Evolutionary conservation across 257 asterid genomes (phyloP).

Genomic region (Agastache rugosa): DNA sequence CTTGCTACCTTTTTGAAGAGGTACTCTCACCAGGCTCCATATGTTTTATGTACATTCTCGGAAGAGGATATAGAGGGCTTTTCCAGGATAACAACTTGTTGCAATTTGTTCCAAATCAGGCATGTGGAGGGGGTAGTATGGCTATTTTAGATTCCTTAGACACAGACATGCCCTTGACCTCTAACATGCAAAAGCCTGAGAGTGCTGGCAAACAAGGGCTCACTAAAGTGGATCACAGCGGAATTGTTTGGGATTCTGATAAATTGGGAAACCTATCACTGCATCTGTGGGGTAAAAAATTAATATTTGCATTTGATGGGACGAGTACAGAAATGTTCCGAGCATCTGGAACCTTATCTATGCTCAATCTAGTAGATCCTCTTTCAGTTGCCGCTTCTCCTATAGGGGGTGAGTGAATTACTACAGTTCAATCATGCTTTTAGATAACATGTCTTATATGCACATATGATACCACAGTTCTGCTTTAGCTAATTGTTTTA

Average conservation of each 20-base stretch:
- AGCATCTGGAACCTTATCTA: constrained; percentile 83
- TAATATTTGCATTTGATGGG: constrained; percentile 98
- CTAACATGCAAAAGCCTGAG: constrained; percentile 79
- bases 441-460: background rate
- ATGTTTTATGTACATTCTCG: constrained; percentile 96
- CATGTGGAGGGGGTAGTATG: constrained; percentile 99
- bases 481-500: constrained; percentile 30
- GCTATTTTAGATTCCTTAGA: constrained; percentile 97
- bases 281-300: constrained; percentile 89
- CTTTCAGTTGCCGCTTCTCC: constrained; percentile 99
- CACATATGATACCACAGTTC: constrained; percentile 2
- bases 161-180: constrained; percentile 66
- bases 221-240: constrained; percentile 84
- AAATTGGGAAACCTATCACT: constrained; percentile 80
- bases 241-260: constrained; percentile 96
- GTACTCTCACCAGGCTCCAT: constrained; percentile 97
- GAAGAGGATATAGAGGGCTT: constrained; percentile 95
- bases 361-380: constrained; percentile 99
- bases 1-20: constrained; percentile 96
- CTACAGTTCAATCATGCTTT: background rate
- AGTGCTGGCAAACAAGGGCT: constrained; percentile 70
- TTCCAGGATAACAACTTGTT: constrained; percentile 90
- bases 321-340: constrained; percentile 85
- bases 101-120: constrained; percentile 96
- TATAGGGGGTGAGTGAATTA: constrained; percentile 81